phyloP scores from a whole-genome alignment of 805 yeast species.

The Kluyveromyces siamensis region DNA sequence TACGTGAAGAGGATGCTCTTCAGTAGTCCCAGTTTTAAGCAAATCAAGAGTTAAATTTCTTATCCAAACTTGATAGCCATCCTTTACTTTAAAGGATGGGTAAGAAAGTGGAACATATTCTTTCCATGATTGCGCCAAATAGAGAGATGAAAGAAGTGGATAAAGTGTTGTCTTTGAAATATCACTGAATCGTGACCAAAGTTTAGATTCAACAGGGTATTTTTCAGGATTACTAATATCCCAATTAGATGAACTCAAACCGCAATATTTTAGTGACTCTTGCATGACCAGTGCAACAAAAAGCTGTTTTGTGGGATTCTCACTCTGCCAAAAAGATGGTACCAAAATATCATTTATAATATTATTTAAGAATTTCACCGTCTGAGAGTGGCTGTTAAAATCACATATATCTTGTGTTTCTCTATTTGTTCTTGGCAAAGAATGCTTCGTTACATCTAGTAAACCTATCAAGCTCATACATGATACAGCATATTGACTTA shows the following conservation, averaged over 20 bases:
- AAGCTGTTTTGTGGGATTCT: conserved; percentile 75
- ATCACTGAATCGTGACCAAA: conserved; percentile 59
- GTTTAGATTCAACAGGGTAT: conserved; percentile 23
- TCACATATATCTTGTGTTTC: conserved; percentile 45
- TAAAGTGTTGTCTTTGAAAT: conserved; percentile 62
- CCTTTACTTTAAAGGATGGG: conserved; percentile 55
- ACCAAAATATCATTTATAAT: conserved; percentile 66
- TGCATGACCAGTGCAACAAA: conserved; percentile 86
- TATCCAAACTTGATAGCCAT: conserved; percentile 64
- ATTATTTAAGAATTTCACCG: conserved; percentile 50
- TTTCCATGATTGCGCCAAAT: conserved; percentile 47
- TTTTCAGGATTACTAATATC: conserved; percentile 19
- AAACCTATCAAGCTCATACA: conserved; percentile 75
- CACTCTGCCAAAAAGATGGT: conserved; percentile 82
- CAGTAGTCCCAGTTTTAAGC: conserved; percentile 32
- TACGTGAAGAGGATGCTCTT: conserved; percentile 44
- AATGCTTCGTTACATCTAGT: conserved; percentile 53
- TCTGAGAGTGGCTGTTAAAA: conserved; percentile 53
- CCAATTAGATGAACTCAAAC: conserved; percentile 32
- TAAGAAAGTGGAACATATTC: conserved; percentile 38
- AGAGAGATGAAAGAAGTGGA: conserved; percentile 68
- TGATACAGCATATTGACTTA: conserved; percentile 53
- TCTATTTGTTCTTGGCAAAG: conserved; percentile 27
- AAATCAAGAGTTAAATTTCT: conserved; percentile 59
- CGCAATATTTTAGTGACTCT: conserved; percentile 62